Conservation (phyloP, 805 yeast species). For the Tetrapisispora namnaoensis region DNA sequence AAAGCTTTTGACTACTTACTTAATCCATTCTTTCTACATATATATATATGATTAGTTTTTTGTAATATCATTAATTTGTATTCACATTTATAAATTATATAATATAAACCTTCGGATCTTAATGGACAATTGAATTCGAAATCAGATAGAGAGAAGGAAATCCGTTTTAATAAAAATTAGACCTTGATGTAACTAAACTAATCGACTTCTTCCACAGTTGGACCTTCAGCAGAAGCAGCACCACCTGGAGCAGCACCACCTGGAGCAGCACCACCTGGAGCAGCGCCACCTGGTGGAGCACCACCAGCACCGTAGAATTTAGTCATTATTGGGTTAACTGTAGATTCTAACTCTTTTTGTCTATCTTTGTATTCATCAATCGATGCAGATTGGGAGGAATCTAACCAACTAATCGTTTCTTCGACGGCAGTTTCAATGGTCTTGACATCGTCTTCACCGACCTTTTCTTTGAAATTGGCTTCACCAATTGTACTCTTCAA, state of each 20-base stretch:
- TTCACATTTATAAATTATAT: no score
- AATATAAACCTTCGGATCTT: neutral
- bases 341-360: slow-evolving; percentile 91
- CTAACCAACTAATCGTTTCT: slow-evolving; percentile 86
- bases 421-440: slow-evolving; percentile 70
- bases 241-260: slow-evolving; percentile 40
- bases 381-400: slow-evolving; percentile 83
- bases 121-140: no score
- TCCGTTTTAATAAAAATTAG: no score
- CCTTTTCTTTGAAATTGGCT: slow-evolving; percentile 71
- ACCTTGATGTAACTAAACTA: slow-evolving; percentile 37
- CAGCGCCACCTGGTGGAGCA: slow-evolving; percentile 34
- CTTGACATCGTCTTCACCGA: slow-evolving; percentile 58
- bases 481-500: slow-evolving; percentile 75
- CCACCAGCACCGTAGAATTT: slow-evolving; percentile 88
- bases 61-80: no score
- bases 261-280: slow-evolving; percentile 34
- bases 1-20: no score
- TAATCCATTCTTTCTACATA: no score
- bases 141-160: no score
- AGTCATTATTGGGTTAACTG: slow-evolving; percentile 94
- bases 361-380: slow-evolving; percentile 85
- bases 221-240: slow-evolving; percentile 43
- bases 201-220: slow-evolving; percentile 76
- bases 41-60: no score